These are phyloP conservation scores for Skeletonema menzelii DNA, from an alignment of 108 stramenopile genomes.

Conservation along the genomic window DNA sequence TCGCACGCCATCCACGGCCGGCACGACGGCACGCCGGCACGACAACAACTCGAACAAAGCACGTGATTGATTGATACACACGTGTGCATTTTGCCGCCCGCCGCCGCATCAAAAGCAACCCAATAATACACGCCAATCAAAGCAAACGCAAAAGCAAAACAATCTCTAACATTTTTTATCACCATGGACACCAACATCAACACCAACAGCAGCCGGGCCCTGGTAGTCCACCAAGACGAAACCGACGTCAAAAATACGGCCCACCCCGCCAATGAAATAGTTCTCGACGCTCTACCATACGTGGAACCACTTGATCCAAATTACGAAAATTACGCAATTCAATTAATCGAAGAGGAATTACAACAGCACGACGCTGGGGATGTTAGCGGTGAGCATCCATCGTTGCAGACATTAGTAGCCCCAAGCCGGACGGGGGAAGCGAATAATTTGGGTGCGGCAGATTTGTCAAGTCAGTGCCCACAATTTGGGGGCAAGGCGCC, in stretches of 20 bases:
- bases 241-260: not conserved
- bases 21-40: too few species aligned
- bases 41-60: too few species aligned
- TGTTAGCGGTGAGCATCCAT: constrained; percentile 11
- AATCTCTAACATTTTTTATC: too few species aligned
- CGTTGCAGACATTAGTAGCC: not conserved
- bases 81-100: too few species aligned
- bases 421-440: not conserved
- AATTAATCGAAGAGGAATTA: constrained; percentile 67
- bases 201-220: not conserved
- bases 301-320: constrained; percentile 71
- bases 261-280: constrained; percentile 14
- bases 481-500: constrained; percentile 22
- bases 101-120: too few species aligned
- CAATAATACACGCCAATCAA: too few species aligned
- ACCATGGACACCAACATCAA: not conserved
- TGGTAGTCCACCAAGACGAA: constrained; percentile 13
- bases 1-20: too few species aligned
- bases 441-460: not conserved
- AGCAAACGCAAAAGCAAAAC: too few species aligned
- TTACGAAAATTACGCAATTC: constrained; percentile 77
- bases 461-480: not conserved
- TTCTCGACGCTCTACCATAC: constrained; percentile 79
- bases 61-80: too few species aligned
- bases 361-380: not conserved